Conservation (phyloP, 164 flowering plant species). For the Stephania cephalantha region DNA sequence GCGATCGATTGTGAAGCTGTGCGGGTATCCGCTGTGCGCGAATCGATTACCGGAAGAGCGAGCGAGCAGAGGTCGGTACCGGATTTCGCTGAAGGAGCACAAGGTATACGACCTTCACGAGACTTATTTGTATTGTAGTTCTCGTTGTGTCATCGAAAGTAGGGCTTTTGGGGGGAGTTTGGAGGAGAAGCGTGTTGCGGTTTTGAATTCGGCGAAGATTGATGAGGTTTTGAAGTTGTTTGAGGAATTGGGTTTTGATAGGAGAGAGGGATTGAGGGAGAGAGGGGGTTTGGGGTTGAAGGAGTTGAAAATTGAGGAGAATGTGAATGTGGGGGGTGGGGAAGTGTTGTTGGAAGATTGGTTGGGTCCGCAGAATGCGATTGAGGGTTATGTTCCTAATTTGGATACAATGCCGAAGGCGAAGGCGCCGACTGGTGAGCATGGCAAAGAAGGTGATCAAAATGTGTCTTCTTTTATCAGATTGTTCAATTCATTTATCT, state of each 20-base stretch:
- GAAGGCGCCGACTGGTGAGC: constrained; percentile 10
- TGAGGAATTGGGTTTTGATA: constrained; percentile 29
- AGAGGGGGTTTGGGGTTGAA: constrained; percentile 39
- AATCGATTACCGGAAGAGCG: constrained; percentile 43
- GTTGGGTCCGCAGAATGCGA: constrained; percentile 79
- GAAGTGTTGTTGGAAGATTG: constrained; percentile 50
- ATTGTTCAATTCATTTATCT: not conserved
- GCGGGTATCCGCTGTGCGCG: constrained; percentile 81
- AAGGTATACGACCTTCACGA: constrained; percentile 78
- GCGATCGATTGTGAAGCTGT: constrained; percentile 47
- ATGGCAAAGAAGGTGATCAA: constrained; percentile 32
- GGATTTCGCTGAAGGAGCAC: constrained; percentile 74
- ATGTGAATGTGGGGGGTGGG: constrained; percentile 31
- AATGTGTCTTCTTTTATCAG: not conserved
- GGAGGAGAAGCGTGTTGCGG: constrained; percentile 40
- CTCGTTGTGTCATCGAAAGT: constrained; percentile 56
- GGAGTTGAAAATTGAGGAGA: constrained; percentile 61
- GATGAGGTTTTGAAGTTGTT: constrained; percentile 50
- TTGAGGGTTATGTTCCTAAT: constrained; percentile 88
- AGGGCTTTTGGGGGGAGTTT: constrained; percentile 46
- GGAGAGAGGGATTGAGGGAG: constrained; percentile 26
- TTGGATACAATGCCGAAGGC: constrained; percentile 20
- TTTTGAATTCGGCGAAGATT: constrained; percentile 29
- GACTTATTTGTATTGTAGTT: constrained; percentile 57
- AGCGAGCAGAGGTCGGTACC: constrained; percentile 51